A percentile compares a stretch with the other conserved stretches of the same genome.
These are phyloP conservation scores for Rhamnella rubrinervis DNA, from an alignment of 331 rosid genomes.

Conservation along the genomic window DNA sequence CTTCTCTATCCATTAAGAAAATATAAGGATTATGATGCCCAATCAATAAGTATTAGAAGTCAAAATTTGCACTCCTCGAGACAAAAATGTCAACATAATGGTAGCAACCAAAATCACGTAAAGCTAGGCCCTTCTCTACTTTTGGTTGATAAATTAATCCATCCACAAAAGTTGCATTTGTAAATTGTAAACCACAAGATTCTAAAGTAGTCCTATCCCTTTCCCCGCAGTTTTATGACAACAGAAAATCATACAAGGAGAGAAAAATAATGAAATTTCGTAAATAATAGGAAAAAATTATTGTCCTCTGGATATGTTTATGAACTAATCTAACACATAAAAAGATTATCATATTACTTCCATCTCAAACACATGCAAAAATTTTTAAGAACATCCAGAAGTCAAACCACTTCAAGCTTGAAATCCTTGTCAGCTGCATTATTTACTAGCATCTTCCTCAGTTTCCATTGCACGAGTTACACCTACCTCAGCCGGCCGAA, in stretches of 20 bases:
- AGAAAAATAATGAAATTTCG: background rate
- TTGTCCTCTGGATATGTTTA: background rate
- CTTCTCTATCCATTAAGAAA: too few relatives aligned
- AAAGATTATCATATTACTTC: slow-evolving; percentile 5
- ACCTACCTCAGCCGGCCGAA: slow-evolving; percentile 98
- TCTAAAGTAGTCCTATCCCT: slow-evolving; percentile 21
- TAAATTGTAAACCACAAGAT: slow-evolving; percentile 17
- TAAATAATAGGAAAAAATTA: background rate
- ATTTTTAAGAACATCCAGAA: background rate
- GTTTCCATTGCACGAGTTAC: slow-evolving; percentile 57
- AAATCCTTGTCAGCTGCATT: slow-evolving; percentile 30
- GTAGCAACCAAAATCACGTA: too few relatives aligned
- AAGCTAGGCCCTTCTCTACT: too few relatives aligned
- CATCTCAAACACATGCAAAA: slow-evolving; percentile 20
- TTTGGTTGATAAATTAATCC: too few relatives aligned
- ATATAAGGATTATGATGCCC: too few relatives aligned
- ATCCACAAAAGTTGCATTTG: background rate
- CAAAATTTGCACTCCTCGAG: too few relatives aligned
- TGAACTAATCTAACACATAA: background rate
- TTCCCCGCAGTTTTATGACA: background rate
- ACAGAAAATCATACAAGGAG: background rate
- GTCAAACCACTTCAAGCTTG: slow-evolving; percentile 26
- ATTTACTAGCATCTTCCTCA: slow-evolving; percentile 26
- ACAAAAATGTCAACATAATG: too few relatives aligned
- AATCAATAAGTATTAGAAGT: too few relatives aligned